Percentiles rank a stretch among this genome's conserved stretches.
Conservation (phyloP, 2,329 filamentous ascomycete genomes). For the Ophiostoma himal-ulmi region DNA sequence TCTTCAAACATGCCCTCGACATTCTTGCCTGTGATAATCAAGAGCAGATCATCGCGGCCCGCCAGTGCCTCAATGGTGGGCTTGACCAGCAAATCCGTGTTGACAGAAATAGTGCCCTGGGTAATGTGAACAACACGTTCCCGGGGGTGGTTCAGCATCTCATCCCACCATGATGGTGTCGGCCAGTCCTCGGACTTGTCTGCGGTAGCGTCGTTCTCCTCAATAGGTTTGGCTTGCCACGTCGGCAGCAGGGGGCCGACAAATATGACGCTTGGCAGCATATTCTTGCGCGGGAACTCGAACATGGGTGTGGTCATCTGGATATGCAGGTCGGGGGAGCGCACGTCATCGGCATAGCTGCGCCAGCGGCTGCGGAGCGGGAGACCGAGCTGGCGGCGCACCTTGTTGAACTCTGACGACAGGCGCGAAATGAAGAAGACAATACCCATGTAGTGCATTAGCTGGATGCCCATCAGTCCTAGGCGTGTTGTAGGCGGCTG, state of each 20-base stretch:
- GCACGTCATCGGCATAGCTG: slow-evolving; percentile 33
- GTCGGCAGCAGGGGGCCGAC: slow-evolving; percentile 21
- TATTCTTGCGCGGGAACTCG: slow-evolving; percentile 26
- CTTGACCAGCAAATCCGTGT: slow-evolving; percentile 23
- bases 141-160: slow-evolving; percentile 26
- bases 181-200: background rate
- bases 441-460: slow-evolving; percentile 26
- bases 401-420: slow-evolving; percentile 31
- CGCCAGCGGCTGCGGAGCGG: slow-evolving; percentile 31
- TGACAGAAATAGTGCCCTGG: slow-evolving; percentile 25
- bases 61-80: slow-evolving; percentile 25
- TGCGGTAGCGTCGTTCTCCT: background rate
- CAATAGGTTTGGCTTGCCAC: background rate
- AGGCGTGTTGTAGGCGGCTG: slow-evolving; percentile 31
- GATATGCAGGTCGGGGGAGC: slow-evolving; percentile 35
- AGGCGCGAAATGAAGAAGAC: slow-evolving; percentile 25
- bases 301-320: slow-evolving; percentile 29
- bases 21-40: slow-evolving; percentile 23
- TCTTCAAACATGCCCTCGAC: slow-evolving; percentile 20
- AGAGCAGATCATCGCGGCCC: slow-evolving; percentile 19
- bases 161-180: slow-evolving; percentile 27
- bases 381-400: slow-evolving; percentile 32
- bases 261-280: slow-evolving; percentile 24
- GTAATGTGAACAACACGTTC: slow-evolving; percentile 27
- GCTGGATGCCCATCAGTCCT: slow-evolving; percentile 31